These are phyloP conservation scores for Grosmannia serpens DNA, from an alignment of 2,329 filamentous ascomycete species.

Conservation along the genomic window DNA sequence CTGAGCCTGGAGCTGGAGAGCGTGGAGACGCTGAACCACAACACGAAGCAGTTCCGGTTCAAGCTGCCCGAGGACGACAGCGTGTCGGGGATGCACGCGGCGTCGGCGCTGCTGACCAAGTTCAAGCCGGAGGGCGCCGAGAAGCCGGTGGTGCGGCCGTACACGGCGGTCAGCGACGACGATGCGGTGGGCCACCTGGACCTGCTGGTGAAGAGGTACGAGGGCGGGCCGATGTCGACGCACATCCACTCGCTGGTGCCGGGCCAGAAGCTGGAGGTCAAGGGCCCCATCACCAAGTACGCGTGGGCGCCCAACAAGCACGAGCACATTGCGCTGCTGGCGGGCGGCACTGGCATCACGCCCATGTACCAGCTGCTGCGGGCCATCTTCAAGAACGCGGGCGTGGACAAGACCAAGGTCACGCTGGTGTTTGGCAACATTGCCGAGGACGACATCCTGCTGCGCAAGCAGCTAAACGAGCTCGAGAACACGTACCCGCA, in stretches of 20 bases:
- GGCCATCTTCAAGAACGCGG: conserved; percentile 88
- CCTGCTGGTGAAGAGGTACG: conserved; percentile 86
- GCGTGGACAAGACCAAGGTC: conserved; percentile 92
- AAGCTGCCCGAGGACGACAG: conserved; percentile 72
- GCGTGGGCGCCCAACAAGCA: conserved; percentile 86
- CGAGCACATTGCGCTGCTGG: conserved; percentile 72
- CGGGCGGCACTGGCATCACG: conserved; percentile 94
- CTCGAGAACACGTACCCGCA: conserved; percentile 93
- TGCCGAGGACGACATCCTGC: conserved; percentile 76
- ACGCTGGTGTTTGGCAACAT: conserved; percentile 92
- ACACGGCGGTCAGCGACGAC: conserved; percentile 86
- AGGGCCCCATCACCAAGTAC: conserved; percentile 94
- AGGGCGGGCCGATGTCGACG: conserved; percentile 79
- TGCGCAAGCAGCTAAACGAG: conserved; percentile 73
- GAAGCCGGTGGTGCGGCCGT: conserved; percentile 85
- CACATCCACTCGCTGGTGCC: conserved; percentile 76
- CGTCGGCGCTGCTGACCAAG: conserved; percentile 86
- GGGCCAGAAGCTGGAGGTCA: conserved; percentile 77
- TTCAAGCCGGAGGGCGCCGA: conserved; percentile 68
- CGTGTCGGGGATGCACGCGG: conserved; percentile 69
- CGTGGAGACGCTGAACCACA: conserved; percentile 75
- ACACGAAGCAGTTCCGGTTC: conserved; percentile 89
- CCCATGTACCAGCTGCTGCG: conserved; percentile 95
- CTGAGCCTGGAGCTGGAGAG: conserved; percentile 68
- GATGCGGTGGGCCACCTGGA: conserved; percentile 72